Evolutionary conservation across 2,329 filamentous ascomycete species (phyloP), one percentile per base, ranked within the genome.

Genomic region (Fusarium metavorans): DNA sequence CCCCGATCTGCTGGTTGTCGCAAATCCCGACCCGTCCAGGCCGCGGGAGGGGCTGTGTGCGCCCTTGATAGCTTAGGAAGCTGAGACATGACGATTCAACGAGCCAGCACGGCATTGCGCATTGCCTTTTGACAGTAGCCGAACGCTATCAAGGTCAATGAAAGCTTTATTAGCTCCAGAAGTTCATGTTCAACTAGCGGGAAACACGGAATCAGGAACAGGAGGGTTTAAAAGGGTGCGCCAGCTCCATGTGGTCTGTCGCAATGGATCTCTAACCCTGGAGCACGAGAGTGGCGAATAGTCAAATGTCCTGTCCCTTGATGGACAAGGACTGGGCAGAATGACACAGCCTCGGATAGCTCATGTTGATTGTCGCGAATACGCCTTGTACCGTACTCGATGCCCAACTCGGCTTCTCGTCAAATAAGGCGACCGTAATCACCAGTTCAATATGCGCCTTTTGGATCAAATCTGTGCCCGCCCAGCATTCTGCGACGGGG

Each of bases 401-500:
- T 20, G 27, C n/a, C 45, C 16, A 57, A 60, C 20, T 25, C 20
- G 27, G 35, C 32, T 23, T 32, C 11, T 39, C 13, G 25, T 30
- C 35, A 37, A 39, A 20, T 37, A 30, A 50, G 39, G 30, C 63
- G 39, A 59, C 50, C 18, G 54, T 41, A 60, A 57, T 64, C 39
- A 67, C 52, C 54, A 39, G 14, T 59, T 69, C 48, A 50, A 68
- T 58, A 52, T 71, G 59, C 66, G 48, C 48, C 25, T 65, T 76
- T 74, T 76, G 61, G 60, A 61, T 68, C 64, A 64, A 64, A 70
- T 54, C 52, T 66, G 66, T 67, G 62, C 66, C 65, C 32, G 52
- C 43, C 43, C 43, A 48, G 43, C 52, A 52, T 69, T 68, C 66
- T 72, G 67, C 77, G 76, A 66, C 66, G 75, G 74, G 65, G 76